Conservation (phyloP, 1,139 yeast species). For the Lodderomyces parapsilosis region DNA sequence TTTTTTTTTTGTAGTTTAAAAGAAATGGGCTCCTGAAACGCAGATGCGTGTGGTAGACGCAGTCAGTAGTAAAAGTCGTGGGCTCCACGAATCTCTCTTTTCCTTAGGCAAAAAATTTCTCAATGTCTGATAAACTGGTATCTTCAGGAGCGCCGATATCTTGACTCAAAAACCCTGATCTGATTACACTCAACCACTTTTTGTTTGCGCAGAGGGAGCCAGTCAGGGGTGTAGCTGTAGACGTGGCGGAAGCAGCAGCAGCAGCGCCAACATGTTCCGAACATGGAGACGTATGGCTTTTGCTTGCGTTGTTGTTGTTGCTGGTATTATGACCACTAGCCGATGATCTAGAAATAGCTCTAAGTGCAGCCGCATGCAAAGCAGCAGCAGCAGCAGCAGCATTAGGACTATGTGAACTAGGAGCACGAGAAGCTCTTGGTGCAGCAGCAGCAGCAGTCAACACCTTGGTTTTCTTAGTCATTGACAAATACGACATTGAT, state of each 20-base stretch:
- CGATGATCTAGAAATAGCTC: slow-evolving; percentile 37
- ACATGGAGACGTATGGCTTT: not conserved
- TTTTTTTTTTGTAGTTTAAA: not conserved
- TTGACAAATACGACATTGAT: slow-evolving; percentile 55
- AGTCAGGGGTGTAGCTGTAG: slow-evolving; percentile 23
- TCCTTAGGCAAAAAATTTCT: slow-evolving; percentile 47
- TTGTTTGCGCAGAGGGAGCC: slow-evolving; percentile 33
- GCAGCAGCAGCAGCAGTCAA: slow-evolving; percentile 84
- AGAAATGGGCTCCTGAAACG: too few species aligned
- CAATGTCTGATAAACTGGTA: slow-evolving; percentile 69
- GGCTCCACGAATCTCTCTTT: too few species aligned
- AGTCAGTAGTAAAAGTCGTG: not conserved
- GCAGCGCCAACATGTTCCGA: slow-evolving; percentile 11
- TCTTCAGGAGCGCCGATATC: slow-evolving; percentile 80
- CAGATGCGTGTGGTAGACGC: too few species aligned
- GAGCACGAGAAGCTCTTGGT: slow-evolving; percentile 67
- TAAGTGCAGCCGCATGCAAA: slow-evolving; percentile 67
- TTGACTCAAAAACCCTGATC: slow-evolving; percentile 71
- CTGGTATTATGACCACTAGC: too few species aligned
- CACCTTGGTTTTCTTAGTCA: slow-evolving; percentile 50
- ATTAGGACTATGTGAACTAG: slow-evolving; percentile 54
- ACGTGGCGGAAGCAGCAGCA: slow-evolving; percentile 8
- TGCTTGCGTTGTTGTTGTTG: not conserved
- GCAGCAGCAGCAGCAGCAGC: slow-evolving; percentile 77
- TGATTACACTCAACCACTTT: slow-evolving; percentile 68